phyloP scores from a whole-genome alignment of 345 rosid genomes.

The Iberis pinnata region DNA sequence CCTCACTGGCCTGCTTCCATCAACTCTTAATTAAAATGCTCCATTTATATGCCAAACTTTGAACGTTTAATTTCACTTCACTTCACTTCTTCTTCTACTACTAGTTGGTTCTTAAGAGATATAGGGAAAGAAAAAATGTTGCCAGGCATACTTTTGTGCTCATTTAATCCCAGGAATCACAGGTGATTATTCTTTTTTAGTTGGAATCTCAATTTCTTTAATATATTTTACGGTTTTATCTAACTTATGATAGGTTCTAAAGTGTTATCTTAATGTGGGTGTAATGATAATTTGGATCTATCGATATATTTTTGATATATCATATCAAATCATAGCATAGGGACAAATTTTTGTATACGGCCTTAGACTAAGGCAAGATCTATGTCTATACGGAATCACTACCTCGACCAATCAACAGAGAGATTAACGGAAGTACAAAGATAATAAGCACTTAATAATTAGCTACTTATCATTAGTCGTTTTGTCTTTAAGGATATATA shows the following conservation, averaged over 20 bases:
- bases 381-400: constrained; percentile 7
- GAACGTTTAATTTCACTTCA: constrained; percentile 7
- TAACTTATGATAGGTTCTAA: neutral
- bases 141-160: constrained; percentile 46
- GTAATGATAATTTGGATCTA: constrained; percentile 3
- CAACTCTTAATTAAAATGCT: neutral
- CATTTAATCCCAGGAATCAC: constrained; percentile 37
- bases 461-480: no score
- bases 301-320: constrained; percentile 1
- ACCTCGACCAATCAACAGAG: constrained; percentile 6
- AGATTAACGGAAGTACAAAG: neutral
- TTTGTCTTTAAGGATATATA: no score
- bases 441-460: no score
- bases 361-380: constrained; percentile 18
- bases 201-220: no score
- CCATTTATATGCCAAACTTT: constrained; percentile 19
- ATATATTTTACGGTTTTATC: neutral
- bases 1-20: no score
- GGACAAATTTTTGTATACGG: no score
- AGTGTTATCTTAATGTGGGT: neutral
- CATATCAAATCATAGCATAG: no score
- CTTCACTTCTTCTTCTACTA: constrained; percentile 4
- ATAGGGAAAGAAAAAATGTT: constrained; percentile 33
- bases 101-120: neutral
- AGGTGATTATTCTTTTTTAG: constrained; percentile 28